phyloP scores from a whole-genome alignment of 163 green algal species.

The Chlamydomonas reinhardtii region DNA sequence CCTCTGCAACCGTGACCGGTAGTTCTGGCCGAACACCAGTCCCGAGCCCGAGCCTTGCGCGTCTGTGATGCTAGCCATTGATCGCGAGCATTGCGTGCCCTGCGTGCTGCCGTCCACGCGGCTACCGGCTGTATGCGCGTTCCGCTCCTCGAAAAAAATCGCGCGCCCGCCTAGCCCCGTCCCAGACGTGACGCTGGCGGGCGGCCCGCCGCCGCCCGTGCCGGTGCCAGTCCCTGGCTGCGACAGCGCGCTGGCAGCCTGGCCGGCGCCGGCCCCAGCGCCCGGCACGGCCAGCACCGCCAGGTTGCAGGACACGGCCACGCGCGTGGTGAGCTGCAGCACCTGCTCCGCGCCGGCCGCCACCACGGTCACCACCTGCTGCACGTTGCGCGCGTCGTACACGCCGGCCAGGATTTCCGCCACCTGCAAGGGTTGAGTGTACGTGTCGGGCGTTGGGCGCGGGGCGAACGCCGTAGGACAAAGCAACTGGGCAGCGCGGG shows the following conservation, averaged over 20 bases:
- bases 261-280: too few relatives aligned
- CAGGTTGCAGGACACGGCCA: background rate
- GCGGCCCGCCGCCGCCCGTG: too few relatives aligned
- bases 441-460: background rate
- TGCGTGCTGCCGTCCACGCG: background rate
- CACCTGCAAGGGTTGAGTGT: background rate
- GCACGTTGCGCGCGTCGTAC: slow-evolving; percentile 11
- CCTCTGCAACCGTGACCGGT: background rate
- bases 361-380: slow-evolving; percentile 25
- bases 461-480: too few relatives aligned
- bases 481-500: too few relatives aligned
- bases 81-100: background rate
- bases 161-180: background rate
- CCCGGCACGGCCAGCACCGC: background rate
- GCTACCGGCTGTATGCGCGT: too few relatives aligned
- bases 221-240: too few relatives aligned
- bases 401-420: slow-evolving; percentile 9
- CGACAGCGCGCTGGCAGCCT: background rate
- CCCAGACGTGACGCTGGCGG: background rate
- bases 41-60: background rate
- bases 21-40: background rate
- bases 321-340: slow-evolving; percentile 18
- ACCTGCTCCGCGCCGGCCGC: slow-evolving; percentile 10
- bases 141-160: slow-evolving; percentile 39
- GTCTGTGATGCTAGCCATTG: background rate